Percentiles rank a stretch among this genome's conserved stretches.
phyloP scores from a whole-genome alignment of 2,329 filamentous ascomycete species.

The Blastomyces percursus region DNA sequence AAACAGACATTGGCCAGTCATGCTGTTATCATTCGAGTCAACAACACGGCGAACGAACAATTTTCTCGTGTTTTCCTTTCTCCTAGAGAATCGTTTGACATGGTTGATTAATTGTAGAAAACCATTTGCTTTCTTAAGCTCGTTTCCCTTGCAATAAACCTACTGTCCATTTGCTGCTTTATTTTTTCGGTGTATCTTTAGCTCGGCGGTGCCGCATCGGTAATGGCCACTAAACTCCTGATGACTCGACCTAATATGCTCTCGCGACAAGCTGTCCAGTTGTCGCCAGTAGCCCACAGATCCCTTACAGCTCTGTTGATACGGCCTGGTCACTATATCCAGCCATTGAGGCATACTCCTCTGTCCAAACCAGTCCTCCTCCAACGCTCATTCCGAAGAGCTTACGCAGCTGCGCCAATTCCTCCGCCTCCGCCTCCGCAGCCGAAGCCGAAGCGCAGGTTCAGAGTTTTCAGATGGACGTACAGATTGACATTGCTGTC shows the following conservation, averaged over 20 bases:
- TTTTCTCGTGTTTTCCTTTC: neutral
- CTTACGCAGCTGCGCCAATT: constrained; percentile 39
- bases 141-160: neutral
- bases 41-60: neutral
- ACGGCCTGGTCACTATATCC: constrained; percentile 20
- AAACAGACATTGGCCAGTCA: neutral
- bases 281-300: constrained; percentile 29
- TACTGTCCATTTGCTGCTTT: neutral
- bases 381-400: constrained; percentile 34
- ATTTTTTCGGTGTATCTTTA: neutral
- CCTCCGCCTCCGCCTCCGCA: constrained; percentile 20
- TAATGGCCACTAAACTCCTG: constrained; percentile 28
- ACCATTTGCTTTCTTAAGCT: neutral
- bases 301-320: constrained; percentile 23
- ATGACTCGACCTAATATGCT: constrained; percentile 26
- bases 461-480: constrained; percentile 62
- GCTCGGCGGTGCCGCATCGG: neutral
- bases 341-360: constrained; percentile 19
- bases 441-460: constrained; percentile 45
- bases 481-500: constrained; percentile 78
- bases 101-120: neutral
- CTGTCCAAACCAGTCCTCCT: constrained; percentile 18
- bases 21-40: neutral
- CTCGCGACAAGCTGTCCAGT: constrained; percentile 23
- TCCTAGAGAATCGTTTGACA: neutral